These are phyloP conservation scores for Chaetomium sp. DNA, from an alignment of 2,329 filamentous ascomycete genomes.

Conservation along the genomic window DNA sequence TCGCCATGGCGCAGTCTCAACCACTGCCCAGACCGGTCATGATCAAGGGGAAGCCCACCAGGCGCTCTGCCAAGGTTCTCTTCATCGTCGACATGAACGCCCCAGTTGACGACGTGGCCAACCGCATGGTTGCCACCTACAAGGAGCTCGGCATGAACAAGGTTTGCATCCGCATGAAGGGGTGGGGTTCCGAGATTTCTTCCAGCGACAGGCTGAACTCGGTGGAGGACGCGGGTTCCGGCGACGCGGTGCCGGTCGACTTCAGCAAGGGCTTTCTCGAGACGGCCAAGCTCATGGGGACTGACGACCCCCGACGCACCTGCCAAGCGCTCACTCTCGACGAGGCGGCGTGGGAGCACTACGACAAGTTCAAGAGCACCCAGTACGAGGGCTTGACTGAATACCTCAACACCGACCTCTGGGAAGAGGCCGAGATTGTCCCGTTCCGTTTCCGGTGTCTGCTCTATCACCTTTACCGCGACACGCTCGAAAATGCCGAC, in stretches of 20 bases:
- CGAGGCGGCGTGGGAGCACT: slow-evolving; percentile 10
- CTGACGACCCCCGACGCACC: not conserved
- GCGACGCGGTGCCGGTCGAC: not conserved
- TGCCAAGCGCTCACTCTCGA: slow-evolving; percentile 7
- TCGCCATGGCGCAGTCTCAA: slow-evolving; percentile 6
- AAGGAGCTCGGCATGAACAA: slow-evolving; percentile 10
- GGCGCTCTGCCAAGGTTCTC: slow-evolving; percentile 7
- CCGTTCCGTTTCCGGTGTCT: not conserved
- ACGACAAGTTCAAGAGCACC: not conserved
- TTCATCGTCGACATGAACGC: slow-evolving; percentile 16
- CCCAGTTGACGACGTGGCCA: slow-evolving; percentile 12
- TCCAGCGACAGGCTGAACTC: slow-evolving; percentile 5
- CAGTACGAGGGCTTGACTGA: slow-evolving; percentile 1
- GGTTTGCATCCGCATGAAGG: slow-evolving; percentile 11
- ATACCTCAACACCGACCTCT: slow-evolving; percentile 4
- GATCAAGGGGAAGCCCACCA: not conserved
- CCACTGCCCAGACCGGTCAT: not conserved
- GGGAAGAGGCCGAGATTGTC: not conserved
- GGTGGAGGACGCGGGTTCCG: slow-evolving; percentile 3
- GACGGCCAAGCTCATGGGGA: not conserved
- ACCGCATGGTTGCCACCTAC: slow-evolving; percentile 7
- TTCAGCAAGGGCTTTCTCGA: slow-evolving; percentile 9
- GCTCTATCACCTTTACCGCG: slow-evolving; percentile 7
- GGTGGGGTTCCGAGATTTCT: slow-evolving; percentile 6
- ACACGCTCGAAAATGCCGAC: slow-evolving; percentile 8